Evolutionary conservation across 352 stramenopile species (phyloP), one percentile per base, ranked within the genome.

Genomic region (Globisporangium cystogenes): DNA sequence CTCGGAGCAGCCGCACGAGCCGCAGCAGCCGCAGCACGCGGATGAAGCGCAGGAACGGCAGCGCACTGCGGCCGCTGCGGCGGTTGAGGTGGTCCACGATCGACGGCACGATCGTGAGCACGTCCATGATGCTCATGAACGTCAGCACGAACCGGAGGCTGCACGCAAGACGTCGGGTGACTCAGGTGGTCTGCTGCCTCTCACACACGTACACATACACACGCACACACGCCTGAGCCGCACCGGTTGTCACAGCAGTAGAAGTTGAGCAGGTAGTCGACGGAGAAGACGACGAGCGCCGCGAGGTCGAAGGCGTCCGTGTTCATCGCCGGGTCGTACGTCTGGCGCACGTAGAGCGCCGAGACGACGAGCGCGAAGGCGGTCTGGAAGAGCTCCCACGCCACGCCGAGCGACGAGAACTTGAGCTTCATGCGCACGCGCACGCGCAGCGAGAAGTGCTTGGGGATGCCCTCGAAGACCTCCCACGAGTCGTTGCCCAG

Each of bases 301-400:
- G 57, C 48, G 18, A 68, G 39, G 47, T 87, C 76, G 44, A 87
- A 79, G 2, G 12, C 21, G 3, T 62, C 43, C 14, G 62, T 48
- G 27, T 65, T 23, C 10, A 59, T 26, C 1, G 57, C 42, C 14
- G 62, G 60, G 5, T 67, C 18, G 62, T 87, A 87, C 33, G 71
- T 85, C 47, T 83, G 67, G 10, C 72, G 23, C 33, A 85, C 73
- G 53, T 84, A 87, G 15, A 76, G 50, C 18, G 45, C 55, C 12
- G 72, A 87, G 14, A 73, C 76, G 18, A 82, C 29, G 4, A 87
- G 37, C 10, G 76, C 75, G 40, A 85, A 77, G 7, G 70, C 14
- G 6, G 73, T 87, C 63, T 87, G 76, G 56, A 74, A 82, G 42
- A 85, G 31, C 51, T 87, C 73, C 76, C 76, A 87, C 20, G 56